Base-by-base conservation (phyloP, 2,329 filamentous ascomycete species). In the Aspergillus pseudotamarii region DNA sequence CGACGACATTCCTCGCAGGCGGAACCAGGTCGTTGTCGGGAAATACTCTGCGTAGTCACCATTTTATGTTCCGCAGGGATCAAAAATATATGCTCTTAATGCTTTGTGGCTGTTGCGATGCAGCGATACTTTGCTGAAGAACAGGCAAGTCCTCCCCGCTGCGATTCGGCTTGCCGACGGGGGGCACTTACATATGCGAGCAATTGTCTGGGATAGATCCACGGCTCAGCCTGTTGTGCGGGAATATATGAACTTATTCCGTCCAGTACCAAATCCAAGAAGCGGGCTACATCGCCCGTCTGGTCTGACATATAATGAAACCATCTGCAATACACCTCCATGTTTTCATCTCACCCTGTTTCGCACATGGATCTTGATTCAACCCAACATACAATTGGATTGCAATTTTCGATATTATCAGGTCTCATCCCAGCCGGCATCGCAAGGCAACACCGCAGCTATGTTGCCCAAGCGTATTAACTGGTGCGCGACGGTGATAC, bases 1-100 rank as follows among this genome's bases (percentile, higher is more conserved):
- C 69, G 66, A 21, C 72, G 72, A 55, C 72, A 75, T 60, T 75
- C 71, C 46, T 75, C 72, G 32, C 72, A 75, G 6, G 72, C 72
- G 2, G 68, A 70, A 9, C 72, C 72, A 6, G 72, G 72, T 2
- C 70, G 69, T 60, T 73, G 72, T 19, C 72, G 69, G 19, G 69
- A 72, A 30, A 65, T 60, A 32, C 60, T 57, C 16, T 64, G 61
- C 8, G 64, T 61, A 4, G 66, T 57, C 1, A 58, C 60, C 58
- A 65, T 65, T n/a, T 56, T 64, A 30, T n/a, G 16, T 16, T 23
- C 3, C 4, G 23, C n/a, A 58, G 23, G 9, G 12, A 23, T 11
- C 10, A n/a, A 21, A 4, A 9, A 8, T 12, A 36, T 54, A 1
- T 14, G n/a, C 19, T 4, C 6, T 54, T 32, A n/a, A 16, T n/a